Base-by-base conservation (phyloP, 345 rosid species). In the Bruguiera gymnorhiza region DNA sequence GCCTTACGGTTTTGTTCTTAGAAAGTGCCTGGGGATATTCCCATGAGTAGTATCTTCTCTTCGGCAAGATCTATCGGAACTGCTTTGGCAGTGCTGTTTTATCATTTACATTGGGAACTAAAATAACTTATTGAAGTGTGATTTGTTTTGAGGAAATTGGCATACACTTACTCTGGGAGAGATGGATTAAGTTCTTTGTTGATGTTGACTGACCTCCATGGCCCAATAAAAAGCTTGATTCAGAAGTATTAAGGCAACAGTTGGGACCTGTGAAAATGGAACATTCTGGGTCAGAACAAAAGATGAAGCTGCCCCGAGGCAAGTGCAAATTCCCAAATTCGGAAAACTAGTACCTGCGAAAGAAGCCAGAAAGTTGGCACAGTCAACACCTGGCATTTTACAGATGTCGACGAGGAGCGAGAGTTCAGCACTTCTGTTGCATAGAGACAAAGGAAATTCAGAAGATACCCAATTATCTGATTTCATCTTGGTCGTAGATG, bases 181-280 rank as follows among this genome's bases (percentile, higher is more conserved):
- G 30, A 75, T 85, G 88, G 70, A 85, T 60, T 78, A 86, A 69
- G 76, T 82, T 88, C 81, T 84, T 86, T 4, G 78, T 81, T 30
- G 82, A 56, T 21, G 85, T 80, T 13, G 88, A 68, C 63, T 85
- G 92, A 60, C 82, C 84, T 20, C 75, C 86, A 55, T 87, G 80
- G 30, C 73, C 78, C 1, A 87, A 77, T 60, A 83, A 81, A 20
- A 62, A 56, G 13, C 76, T 48, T 9, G 79, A 37, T 11, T 63
- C 54, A 54, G 76, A 75, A 54, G 78, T 32, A 65, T 82, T 80
- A 54, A 87, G 75, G 72, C 86, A 81, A 73, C 87, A 87, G 68
- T 83, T 83, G 29, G 70, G 77, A 30, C 92, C 87, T 85, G 36
- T 21, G 67, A 65, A 32, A 51, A 62, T 43, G 36, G 23, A 13